Evolutionary conservation across 164 flowering plant species (phyloP).

Genomic region (Vitis rupestris): DNA sequence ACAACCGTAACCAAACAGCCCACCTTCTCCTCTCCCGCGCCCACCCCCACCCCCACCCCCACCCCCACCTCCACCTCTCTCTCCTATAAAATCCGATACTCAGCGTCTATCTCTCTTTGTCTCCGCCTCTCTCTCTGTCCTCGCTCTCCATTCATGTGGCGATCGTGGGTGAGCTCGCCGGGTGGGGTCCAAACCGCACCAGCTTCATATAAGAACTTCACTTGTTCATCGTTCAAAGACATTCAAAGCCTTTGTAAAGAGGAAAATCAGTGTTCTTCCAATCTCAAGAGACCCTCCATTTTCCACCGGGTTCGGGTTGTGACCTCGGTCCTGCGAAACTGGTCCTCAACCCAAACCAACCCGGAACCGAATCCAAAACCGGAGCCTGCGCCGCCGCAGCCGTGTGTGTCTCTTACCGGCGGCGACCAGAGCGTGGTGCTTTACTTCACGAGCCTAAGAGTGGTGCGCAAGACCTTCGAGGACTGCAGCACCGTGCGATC

Average conservation of each 20-base stretch:
- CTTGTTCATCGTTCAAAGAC: conserved; percentile 67
- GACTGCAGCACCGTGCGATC: conserved; percentile 63
- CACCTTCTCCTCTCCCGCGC: neutral
- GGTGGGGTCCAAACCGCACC: conserved; percentile 14
- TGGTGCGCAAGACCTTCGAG: conserved; percentile 66
- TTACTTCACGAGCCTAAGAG: conserved; percentile 72
- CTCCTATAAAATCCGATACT: neutral
- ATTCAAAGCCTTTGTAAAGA: conserved; percentile 39
- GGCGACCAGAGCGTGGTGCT: conserved; percentile 42
- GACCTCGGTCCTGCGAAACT: conserved; percentile 32
- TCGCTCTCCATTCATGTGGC: conserved; percentile 31
- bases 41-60: neutral
- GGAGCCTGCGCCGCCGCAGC: neutral
- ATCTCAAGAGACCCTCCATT: conserved; percentile 25
- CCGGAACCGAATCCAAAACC: neutral
- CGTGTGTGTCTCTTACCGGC: conserved; percentile 14
- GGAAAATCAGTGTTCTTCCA: conserved; percentile 18
- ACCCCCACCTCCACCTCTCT: too few relatives aligned
- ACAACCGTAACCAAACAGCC: conserved; percentile 2
- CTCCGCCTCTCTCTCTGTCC: neutral
- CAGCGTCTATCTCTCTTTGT: neutral
- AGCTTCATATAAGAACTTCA: conserved; percentile 23
- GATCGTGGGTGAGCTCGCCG: conserved; percentile 46
- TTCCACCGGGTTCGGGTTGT: conserved; percentile 59
- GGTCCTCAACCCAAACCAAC: conserved; percentile 15